A percentile compares a stretch with the other conserved stretches of the same genome.
These are phyloP conservation scores for Sarcocystis neurona DNA, from an alignment of 169 alveolate species.

Conservation along the genomic window DNA sequence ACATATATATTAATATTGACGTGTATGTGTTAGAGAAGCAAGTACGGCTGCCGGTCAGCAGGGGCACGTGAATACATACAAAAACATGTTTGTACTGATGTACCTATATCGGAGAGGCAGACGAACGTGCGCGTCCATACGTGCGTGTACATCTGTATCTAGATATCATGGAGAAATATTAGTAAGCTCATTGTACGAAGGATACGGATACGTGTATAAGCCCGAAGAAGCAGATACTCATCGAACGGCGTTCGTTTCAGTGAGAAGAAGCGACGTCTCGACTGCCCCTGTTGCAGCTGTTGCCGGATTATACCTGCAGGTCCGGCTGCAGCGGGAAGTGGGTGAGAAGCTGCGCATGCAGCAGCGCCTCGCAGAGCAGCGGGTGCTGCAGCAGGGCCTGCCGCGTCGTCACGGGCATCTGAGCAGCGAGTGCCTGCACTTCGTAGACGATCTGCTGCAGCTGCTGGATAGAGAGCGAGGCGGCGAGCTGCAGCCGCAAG, in stretches of 20 bases:
- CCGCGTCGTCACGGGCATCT: conserved; percentile 10
- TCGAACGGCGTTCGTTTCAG: too few species aligned
- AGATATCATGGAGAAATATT: not conserved
- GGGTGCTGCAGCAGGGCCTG: not conserved
- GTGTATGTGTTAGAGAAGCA: too few species aligned
- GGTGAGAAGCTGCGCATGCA: not conserved
- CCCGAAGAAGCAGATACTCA: not conserved
- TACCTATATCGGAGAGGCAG: too few species aligned
- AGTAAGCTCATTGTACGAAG: not conserved
- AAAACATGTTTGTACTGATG: too few species aligned
- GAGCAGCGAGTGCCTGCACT: not conserved
- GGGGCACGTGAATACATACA: too few species aligned
- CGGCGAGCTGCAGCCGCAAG: not conserved
- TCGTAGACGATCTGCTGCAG: not conserved
- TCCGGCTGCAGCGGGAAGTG: not conserved
- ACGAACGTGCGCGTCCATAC: not conserved
- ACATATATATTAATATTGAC: too few species aligned
- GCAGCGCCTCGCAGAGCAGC: not conserved
- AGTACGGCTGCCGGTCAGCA: too few species aligned
- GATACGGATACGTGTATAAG: not conserved
- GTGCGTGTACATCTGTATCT: not conserved
- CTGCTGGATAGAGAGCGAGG: not conserved
- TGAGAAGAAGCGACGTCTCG: too few species aligned
- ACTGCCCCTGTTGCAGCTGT: too few species aligned
- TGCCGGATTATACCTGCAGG: not conserved